phyloP scores from a whole-genome alignment of 345 rosid genomes.

The Corchorus capsularis region DNA sequence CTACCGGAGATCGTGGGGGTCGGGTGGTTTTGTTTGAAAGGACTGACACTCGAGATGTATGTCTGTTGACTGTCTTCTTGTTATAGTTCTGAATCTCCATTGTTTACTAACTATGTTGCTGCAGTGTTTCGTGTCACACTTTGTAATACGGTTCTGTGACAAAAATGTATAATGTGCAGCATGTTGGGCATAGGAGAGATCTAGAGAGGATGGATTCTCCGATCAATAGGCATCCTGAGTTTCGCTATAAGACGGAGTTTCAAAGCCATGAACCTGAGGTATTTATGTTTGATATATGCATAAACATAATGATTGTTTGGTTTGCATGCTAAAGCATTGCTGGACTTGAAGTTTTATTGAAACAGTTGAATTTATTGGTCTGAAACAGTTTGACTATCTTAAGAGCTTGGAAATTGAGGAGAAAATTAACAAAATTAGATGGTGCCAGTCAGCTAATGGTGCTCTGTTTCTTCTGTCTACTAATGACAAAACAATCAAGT shows the following conservation, averaged over 20 bases:
- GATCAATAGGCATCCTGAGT: constrained; percentile 85
- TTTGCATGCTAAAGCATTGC: background rate
- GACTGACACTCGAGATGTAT: constrained; percentile 77
- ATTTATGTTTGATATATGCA: constrained; percentile 16
- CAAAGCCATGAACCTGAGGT: constrained; percentile 99
- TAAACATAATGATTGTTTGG: background rate
- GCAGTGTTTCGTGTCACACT: background rate
- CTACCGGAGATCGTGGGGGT: constrained; percentile 99
- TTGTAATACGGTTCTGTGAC: background rate
- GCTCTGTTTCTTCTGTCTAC: constrained; percentile 95
- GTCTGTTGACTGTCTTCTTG: background rate
- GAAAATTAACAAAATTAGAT: constrained; percentile 98
- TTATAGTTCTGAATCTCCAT: background rate
- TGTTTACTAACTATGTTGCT: constrained; percentile 1
- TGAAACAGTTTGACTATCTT: constrained; percentile 91
- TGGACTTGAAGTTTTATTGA: background rate
- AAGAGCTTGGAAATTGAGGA: constrained; percentile 99
- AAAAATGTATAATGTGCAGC: constrained; percentile 43
- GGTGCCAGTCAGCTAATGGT: constrained; percentile 95
- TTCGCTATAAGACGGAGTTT: constrained; percentile 97
- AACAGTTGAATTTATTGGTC: background rate
- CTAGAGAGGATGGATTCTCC: constrained; percentile 70
- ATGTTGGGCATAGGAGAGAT: constrained; percentile 78
- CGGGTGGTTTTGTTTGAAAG: constrained; percentile 99
- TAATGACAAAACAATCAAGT: constrained; percentile 97